Percentiles rank a stretch among this genome's conserved stretches.
Conservation (phyloP, 2,329 filamentous ascomycete species). For the Fusarium tupiense region DNA sequence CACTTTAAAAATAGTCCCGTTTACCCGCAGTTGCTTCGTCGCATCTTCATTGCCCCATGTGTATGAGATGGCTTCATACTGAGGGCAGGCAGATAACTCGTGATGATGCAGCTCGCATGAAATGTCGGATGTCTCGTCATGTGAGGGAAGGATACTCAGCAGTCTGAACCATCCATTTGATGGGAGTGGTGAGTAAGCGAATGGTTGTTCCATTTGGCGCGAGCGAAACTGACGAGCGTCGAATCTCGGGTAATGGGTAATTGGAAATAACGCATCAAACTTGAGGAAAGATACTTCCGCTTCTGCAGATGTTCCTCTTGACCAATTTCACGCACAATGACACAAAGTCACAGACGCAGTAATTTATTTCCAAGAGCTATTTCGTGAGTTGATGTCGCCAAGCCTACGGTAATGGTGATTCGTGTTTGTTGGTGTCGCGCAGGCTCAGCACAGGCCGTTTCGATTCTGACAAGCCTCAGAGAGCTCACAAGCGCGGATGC, state of each 20-base stretch:
- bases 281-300: neutral
- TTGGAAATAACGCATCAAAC: neutral
- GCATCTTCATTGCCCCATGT: conserved; percentile 4
- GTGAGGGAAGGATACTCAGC: neutral
- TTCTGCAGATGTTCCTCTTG: accelerated
- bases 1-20: neutral
- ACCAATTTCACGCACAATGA: too few relatives aligned
- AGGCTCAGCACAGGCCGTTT: neutral
- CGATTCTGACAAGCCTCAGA: too few relatives aligned
- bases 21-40: neutral
- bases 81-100: neutral
- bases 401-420: neutral
- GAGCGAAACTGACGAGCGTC: neutral
- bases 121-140: neutral
- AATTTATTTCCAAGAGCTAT: accelerated
- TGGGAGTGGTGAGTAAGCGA: neutral
- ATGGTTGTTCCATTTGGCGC: neutral
- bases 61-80: conserved; percentile 11
- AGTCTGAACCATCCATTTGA: conserved; percentile 1
- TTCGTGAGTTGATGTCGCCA: neutral
- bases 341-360: neutral
- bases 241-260: neutral
- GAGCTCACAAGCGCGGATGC: neutral
- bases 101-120: neutral
- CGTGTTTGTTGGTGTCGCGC: neutral